phyloP scores from a whole-genome alignment of 1,139 yeast genomes.

The Hemisphaericaspora xylofermentans region DNA sequence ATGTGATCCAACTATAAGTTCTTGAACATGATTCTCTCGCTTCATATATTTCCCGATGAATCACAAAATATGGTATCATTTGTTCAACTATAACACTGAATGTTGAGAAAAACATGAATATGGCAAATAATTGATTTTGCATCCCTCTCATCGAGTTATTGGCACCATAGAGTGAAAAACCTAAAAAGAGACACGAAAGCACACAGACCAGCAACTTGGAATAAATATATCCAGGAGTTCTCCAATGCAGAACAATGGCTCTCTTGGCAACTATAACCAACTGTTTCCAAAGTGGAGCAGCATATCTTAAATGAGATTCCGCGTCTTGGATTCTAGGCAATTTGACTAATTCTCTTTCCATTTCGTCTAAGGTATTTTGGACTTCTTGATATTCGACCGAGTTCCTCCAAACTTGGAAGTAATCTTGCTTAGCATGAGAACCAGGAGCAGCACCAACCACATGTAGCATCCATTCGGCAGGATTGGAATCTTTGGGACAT shows the following conservation, averaged over 20 bases:
- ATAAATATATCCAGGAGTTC: conserved; percentile 42
- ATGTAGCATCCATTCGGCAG: conserved; percentile 60
- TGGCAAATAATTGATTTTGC: conserved; percentile 49
- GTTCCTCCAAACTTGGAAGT: conserved; percentile 33
- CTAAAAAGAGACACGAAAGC: conserved; percentile 41
- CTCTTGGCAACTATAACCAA: conserved; percentile 23
- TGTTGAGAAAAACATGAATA: conserved; percentile 52
- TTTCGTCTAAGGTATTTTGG: conserved; percentile 21
- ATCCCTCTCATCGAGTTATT: conserved; percentile 39
- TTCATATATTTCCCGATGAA: conserved; percentile 37
- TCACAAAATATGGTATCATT: conserved; percentile 32
- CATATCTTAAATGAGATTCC: conserved; percentile 22
- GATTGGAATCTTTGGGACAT: conserved; percentile 49
- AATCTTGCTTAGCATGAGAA: conserved; percentile 35
- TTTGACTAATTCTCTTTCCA: conserved; percentile 2
- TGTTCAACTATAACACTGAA: conserved; percentile 57
- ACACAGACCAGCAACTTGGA: conserved; percentile 26
- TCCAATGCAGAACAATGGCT: conserved; percentile 40
- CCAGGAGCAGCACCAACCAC: conserved; percentile 48
- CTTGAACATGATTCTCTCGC: conserved; percentile 35
- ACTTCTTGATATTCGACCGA: conserved; percentile 27
- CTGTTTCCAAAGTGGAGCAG: conserved; percentile 23
- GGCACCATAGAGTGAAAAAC: conserved; percentile 43
- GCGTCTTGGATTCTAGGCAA: conserved; percentile 9
- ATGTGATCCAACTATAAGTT: conserved; percentile 30